Evolutionary conservation across 129 eudicot species (phyloP).

Genomic region (Chrysanthemum seticuspe): DNA sequence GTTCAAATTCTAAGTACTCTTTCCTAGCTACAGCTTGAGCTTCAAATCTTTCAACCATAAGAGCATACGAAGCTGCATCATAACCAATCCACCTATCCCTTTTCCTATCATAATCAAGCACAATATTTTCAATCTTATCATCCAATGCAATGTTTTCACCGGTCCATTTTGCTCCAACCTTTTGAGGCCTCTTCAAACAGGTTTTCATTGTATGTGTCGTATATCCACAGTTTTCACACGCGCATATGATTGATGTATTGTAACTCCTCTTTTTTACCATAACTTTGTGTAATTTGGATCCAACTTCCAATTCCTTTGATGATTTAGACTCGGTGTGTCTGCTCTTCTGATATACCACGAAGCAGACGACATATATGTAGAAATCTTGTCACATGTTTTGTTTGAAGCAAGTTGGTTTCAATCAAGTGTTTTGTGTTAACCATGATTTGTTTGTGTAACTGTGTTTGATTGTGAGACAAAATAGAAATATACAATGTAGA

Average conservation of each 20-base stretch:
- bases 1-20: too few relatives aligned
- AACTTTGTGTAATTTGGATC: conserved; percentile 80
- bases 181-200: conserved; percentile 80
- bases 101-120: conserved; percentile 88
- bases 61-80: conserved; percentile 42
- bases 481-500: too few relatives aligned
- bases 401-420: too few relatives aligned
- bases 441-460: too few relatives aligned
- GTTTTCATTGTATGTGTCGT: conserved; percentile 67
- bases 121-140: conserved; percentile 76
- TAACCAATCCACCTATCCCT: conserved; percentile 86
- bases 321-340: conserved; percentile 90
- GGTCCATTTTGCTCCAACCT: conserved; percentile 70
- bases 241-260: conserved; percentile 57
- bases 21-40: too few relatives aligned
- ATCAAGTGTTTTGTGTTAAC: too few relatives aligned
- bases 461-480: too few relatives aligned
- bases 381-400: too few relatives aligned
- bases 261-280: conserved; percentile 82
- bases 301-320: conserved; percentile 91
- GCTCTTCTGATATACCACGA: conserved; percentile 96
- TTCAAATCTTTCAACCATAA: too few relatives aligned
- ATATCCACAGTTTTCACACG: conserved; percentile 76
- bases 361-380: conserved; percentile 96
- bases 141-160: conserved; percentile 71